phyloP scores from a whole-genome alignment of 2,329 filamentous ascomycete species.

The Botrytis medusae region DNA sequence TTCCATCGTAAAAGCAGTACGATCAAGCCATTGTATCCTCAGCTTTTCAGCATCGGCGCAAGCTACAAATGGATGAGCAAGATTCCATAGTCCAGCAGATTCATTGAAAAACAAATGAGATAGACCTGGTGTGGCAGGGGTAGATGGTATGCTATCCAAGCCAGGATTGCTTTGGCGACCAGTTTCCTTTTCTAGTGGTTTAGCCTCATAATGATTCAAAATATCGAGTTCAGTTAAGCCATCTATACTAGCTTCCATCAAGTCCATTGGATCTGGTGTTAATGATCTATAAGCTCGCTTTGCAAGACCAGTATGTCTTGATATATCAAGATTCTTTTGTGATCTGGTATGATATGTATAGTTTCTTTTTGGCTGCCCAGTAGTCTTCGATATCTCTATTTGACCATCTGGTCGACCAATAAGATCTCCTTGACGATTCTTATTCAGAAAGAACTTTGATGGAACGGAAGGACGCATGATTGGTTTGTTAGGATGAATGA shows the following conservation, averaged over 20 bases:
- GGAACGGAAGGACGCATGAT: constrained; percentile 27
- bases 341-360: constrained; percentile 19
- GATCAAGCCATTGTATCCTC: constrained; percentile 33
- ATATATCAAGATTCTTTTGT: constrained; percentile 1
- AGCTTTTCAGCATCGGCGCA: constrained; percentile 11
- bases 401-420: constrained; percentile 1
- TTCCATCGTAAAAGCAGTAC: constrained; percentile 45
- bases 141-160: constrained; percentile 32
- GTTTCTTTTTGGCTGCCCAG: background rate
- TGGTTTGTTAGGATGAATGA: constrained; percentile 31
- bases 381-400: background rate
- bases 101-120: constrained; percentile 17
- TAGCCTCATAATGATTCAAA: constrained; percentile 30
- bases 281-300: constrained; percentile 10
- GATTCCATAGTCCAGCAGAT: constrained; percentile 20
- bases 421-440: constrained; percentile 1
- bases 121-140: constrained; percentile 15
- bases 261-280: constrained; percentile 16
- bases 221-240: constrained; percentile 30
- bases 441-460: constrained; percentile 26
- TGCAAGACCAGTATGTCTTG: constrained; percentile 10
- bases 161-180: constrained; percentile 32
- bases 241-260: background rate
- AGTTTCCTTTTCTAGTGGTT: constrained; percentile 24
- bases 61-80: constrained; percentile 14